Percentiles rank a stretch among this genome's conserved stretches.
Conservation (phyloP, 1,284 basidiomycete genomes). For the Fomitiporia mediterranea region DNA sequence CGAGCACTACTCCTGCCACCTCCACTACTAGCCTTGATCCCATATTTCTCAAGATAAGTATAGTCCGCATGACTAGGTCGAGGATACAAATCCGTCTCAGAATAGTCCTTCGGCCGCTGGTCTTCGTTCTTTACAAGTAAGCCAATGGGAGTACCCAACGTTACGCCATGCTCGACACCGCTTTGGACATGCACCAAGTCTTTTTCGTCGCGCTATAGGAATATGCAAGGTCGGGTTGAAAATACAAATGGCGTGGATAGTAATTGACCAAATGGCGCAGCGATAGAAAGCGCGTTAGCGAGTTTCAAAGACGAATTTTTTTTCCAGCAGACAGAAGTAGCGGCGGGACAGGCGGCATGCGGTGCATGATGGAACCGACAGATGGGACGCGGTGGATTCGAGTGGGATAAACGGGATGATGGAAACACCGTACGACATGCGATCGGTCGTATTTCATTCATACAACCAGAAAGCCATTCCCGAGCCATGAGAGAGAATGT, state of each 20-base stretch:
- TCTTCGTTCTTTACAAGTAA: constrained; percentile 97
- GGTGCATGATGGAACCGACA: not conserved
- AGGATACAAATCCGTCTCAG: constrained; percentile 96
- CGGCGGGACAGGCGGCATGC: not conserved
- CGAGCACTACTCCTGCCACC: constrained; percentile 93
- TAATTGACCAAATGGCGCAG: not conserved
- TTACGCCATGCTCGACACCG: constrained; percentile 90
- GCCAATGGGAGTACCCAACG: constrained; percentile 95
- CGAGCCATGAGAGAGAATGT: too few relatives aligned
- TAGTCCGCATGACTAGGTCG: constrained; percentile 98
- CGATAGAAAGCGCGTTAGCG: not conserved
- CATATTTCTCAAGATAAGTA: constrained; percentile 98
- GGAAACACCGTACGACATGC: too few relatives aligned
- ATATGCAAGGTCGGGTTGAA: not conserved
- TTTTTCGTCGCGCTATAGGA: constrained; percentile 85
- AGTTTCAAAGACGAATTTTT: not conserved
- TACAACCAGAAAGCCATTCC: too few relatives aligned
- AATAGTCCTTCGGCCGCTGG: constrained; percentile 97
- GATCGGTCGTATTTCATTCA: too few relatives aligned
- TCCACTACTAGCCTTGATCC: constrained; percentile 94
- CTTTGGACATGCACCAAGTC: constrained; percentile 94
- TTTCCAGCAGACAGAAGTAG: not conserved
- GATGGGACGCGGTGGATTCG: too few relatives aligned
- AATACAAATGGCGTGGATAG: not conserved
- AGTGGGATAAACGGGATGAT: too few relatives aligned